These are phyloP conservation scores for Saccharomyces hybrid DNA, from an alignment of 1,139 yeast genomes.

Conservation along the genomic window DNA sequence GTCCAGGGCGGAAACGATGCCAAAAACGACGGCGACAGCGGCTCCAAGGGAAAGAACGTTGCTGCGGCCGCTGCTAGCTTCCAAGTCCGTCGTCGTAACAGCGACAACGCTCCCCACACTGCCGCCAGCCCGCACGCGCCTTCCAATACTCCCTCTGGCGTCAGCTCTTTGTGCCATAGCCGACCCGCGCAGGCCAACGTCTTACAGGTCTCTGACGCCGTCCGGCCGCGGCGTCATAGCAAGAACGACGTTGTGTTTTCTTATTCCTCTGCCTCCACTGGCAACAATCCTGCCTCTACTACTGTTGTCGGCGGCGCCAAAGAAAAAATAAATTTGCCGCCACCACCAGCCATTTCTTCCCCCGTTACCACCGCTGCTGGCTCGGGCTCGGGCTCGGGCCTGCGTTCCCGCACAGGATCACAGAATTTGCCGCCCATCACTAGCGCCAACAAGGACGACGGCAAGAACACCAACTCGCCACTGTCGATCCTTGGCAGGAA, in stretches of 20 bases:
- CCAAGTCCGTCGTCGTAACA: neutral
- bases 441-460: neutral
- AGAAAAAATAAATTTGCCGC: neutral
- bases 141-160: neutral
- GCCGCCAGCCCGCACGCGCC: slow-evolving; percentile 1
- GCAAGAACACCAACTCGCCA: neutral
- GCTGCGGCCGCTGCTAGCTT: neutral
- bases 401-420: slow-evolving; percentile 1
- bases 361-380: slow-evolving; percentile 3
- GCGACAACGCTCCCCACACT: neutral
- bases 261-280: neutral
- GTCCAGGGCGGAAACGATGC: slow-evolving; percentile 1
- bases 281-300: neutral
- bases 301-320: neutral
- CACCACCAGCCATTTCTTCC: neutral
- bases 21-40: neutral
- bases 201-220: neutral
- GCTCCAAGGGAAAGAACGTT: neutral
- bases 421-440: neutral
- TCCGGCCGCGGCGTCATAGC: neutral
- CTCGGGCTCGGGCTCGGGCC: slow-evolving; percentile 4
- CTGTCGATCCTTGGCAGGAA: neutral
- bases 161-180: neutral
- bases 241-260: neutral
- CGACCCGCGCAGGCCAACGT: neutral